Conservation (phyloP, 176 grass and related monocot genomes). For the Ampelocalamus luodianensis region DNA sequence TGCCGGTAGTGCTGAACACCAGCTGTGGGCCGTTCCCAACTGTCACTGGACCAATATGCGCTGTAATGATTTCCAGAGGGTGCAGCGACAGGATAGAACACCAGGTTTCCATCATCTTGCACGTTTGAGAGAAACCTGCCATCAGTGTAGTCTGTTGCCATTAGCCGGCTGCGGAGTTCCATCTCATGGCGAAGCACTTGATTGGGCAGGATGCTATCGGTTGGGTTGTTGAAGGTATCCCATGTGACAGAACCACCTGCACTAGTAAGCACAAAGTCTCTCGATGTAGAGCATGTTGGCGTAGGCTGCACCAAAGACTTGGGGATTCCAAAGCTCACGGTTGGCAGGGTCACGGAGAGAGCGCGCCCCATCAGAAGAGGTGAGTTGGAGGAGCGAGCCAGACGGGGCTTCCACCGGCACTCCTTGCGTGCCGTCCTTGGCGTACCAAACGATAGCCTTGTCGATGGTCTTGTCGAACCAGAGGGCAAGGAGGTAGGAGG, state of each 20-base stretch:
- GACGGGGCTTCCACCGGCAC: background rate
- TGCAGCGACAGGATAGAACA: constrained; percentile 25
- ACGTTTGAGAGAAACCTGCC: constrained; percentile 31
- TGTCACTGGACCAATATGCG: background rate
- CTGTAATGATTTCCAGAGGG: constrained; percentile 1
- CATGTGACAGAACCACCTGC: background rate
- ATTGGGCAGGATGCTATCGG: background rate
- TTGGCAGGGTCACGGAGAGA: background rate
- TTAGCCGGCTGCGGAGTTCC: constrained; percentile 25
- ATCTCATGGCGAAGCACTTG: background rate
- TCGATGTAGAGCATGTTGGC: constrained; percentile 24
- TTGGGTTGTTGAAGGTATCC: background rate
- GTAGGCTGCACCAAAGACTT: background rate
- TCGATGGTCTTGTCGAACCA: too few relatives aligned
- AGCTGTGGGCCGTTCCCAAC: constrained; percentile 11
- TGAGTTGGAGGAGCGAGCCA: constrained; percentile 28
- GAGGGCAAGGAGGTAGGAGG: too few relatives aligned
- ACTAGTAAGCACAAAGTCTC: background rate
- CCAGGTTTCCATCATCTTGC: constrained; percentile 34
- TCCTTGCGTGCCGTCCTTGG: background rate
- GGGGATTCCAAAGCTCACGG: constrained; percentile 26
- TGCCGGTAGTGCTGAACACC: constrained; percentile 39
- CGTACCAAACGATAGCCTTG: too few relatives aligned
- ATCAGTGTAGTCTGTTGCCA: constrained; percentile 35
- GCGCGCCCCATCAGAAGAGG: background rate